These are phyloP conservation scores for Cynara cardunculus DNA, from an alignment of 129 eudicot species.

Conservation along the genomic window DNA sequence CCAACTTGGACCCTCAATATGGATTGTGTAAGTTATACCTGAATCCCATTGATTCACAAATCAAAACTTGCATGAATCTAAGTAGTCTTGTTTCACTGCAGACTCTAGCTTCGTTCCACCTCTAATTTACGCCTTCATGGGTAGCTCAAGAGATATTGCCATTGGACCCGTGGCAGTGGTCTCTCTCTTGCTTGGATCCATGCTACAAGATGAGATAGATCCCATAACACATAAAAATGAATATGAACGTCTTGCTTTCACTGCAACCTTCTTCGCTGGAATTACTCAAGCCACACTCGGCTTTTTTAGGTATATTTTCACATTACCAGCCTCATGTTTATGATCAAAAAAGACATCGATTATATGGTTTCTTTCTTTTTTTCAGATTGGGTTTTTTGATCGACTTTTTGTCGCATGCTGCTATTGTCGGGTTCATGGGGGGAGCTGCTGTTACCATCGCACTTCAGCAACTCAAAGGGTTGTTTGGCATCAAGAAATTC, in stretches of 20 bases:
- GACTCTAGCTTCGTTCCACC: conserved; percentile 84
- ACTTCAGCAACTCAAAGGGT: conserved; percentile 79
- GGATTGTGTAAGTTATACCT: conserved; percentile 54
- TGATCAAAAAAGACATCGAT: not conserved
- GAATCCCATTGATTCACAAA: not conserved
- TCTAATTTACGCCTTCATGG: conserved; percentile 71
- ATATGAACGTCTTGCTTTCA: conserved; percentile 69
- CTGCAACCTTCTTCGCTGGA: conserved; percentile 89
- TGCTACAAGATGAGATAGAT: conserved; percentile 56
- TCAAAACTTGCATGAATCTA: not conserved
- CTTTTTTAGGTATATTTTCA: conserved; percentile 48
- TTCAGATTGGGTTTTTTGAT: conserved; percentile 79
- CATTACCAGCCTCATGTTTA: not conserved
- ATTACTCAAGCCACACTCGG: conserved; percentile 64
- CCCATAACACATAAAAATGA: conserved; percentile 39
- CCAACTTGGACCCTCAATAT: conserved; percentile 45
- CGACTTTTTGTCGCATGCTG: conserved; percentile 86
- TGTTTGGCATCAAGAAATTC: conserved; percentile 62
- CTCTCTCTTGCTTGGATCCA: conserved; percentile 60
- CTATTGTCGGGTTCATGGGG: conserved; percentile 85
- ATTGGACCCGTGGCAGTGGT: conserved; percentile 87
- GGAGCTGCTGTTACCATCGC: conserved; percentile 79
- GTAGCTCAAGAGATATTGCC: conserved; percentile 85
- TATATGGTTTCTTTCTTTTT: conserved; percentile 1
- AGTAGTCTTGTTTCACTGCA: conserved; percentile 17